Conservation (phyloP, 1,284 basidiomycete species). For the Athelia psychrophila region DNA sequence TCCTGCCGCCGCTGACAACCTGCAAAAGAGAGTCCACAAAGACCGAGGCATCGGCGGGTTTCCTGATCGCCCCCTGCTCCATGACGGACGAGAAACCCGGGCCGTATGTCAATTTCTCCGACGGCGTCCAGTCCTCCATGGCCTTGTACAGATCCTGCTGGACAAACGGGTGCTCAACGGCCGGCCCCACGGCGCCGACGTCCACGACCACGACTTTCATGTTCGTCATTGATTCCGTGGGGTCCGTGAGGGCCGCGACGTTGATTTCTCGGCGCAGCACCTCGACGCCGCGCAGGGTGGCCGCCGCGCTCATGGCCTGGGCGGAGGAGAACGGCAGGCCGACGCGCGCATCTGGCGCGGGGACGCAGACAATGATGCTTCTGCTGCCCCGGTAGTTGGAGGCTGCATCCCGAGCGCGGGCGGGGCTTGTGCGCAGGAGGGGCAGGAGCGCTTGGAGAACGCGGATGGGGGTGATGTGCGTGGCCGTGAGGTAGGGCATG, state of each 20-base stretch:
- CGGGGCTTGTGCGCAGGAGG: slow-evolving; percentile 60
- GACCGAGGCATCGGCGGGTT: slow-evolving; percentile 49
- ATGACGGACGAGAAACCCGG: slow-evolving; percentile 56
- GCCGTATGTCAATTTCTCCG: slow-evolving; percentile 69
- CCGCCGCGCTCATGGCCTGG: slow-evolving; percentile 70
- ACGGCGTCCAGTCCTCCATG: slow-evolving; percentile 67
- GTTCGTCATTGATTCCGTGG: slow-evolving; percentile 53
- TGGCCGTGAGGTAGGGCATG: slow-evolving; percentile 63
- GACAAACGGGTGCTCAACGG: slow-evolving; percentile 15
- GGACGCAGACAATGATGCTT: slow-evolving; percentile 68
- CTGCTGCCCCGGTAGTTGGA: slow-evolving; percentile 42
- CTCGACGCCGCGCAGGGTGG: slow-evolving; percentile 65
- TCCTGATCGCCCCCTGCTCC: slow-evolving; percentile 38
- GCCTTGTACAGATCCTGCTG: slow-evolving; percentile 40
- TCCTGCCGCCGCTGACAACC: slow-evolving; percentile 52
- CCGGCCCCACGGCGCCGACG: slow-evolving; percentile 47
- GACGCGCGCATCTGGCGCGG: slow-evolving; percentile 63
- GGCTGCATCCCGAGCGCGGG: slow-evolving; percentile 40
- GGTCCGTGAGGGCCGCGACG: slow-evolving; percentile 48
- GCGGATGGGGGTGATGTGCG: slow-evolving; percentile 73
- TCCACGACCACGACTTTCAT: slow-evolving; percentile 65
- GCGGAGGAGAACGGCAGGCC: slow-evolving; percentile 67
- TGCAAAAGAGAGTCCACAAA: slow-evolving; percentile 58
- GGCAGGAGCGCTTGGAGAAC: slow-evolving; percentile 75
- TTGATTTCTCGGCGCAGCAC: slow-evolving; percentile 70